These are phyloP conservation scores for Clarireedia monteithiana DNA, from an alignment of 2,329 filamentous ascomycete species.

Conservation along the genomic window DNA sequence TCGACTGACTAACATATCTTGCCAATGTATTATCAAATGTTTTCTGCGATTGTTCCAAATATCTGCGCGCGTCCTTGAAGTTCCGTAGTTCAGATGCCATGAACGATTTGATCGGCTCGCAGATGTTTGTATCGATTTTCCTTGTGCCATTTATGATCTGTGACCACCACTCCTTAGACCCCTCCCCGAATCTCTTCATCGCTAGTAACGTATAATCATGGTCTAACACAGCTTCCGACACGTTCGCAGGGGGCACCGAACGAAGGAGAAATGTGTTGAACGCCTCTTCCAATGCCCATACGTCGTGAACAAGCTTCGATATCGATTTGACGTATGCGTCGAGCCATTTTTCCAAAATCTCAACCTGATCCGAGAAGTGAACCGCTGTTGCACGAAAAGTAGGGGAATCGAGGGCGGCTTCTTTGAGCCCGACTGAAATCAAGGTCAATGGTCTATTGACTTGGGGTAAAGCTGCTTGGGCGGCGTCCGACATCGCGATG, in stretches of 20 bases:
- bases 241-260: slow-evolving; percentile 62
- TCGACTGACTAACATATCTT: slow-evolving; percentile 76
- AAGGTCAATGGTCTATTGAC: slow-evolving; percentile 23
- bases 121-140: slow-evolving; percentile 66
- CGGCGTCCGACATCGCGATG: slow-evolving; percentile 18
- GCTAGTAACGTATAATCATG: slow-evolving; percentile 91
- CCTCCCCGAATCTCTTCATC: slow-evolving; percentile 76
- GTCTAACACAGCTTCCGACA: slow-evolving; percentile 81
- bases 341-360: slow-evolving; percentile 87
- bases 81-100: slow-evolving; percentile 69
- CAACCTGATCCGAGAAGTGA: slow-evolving; percentile 88
- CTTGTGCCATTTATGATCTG: slow-evolving; percentile 66
- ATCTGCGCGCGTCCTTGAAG: slow-evolving; percentile 77
- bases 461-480: slow-evolving; percentile 16
- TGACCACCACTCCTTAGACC: slow-evolving; percentile 80
- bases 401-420: slow-evolving; percentile 92
- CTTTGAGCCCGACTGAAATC: slow-evolving; percentile 74
- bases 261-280: slow-evolving; percentile 71
- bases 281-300: slow-evolving; percentile 68
- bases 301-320: slow-evolving; percentile 53
- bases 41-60: slow-evolving; percentile 73
- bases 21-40: slow-evolving; percentile 74
- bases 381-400: slow-evolving; percentile 83
- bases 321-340: slow-evolving; percentile 60
- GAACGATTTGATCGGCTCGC: slow-evolving; percentile 77